Percentiles rank a stretch among this genome's conserved stretches.
phyloP scores from a whole-genome alignment of 2,329 filamentous ascomycete species.

The Teratosphaeria zuluensis region DNA sequence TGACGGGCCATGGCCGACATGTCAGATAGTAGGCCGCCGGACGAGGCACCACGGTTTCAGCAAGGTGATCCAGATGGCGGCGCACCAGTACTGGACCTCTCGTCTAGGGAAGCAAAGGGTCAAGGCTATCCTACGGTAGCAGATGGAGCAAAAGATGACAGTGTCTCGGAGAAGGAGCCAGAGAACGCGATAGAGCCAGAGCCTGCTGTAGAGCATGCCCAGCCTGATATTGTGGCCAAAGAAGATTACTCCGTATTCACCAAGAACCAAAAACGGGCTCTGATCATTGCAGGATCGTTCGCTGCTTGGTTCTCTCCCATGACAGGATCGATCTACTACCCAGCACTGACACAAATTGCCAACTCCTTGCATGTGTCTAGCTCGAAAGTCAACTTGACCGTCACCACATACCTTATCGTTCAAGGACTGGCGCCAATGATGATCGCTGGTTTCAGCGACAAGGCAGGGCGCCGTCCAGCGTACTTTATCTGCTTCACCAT shows the following conservation, averaged over 20 bases:
- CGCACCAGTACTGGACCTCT: not conserved
- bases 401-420: conserved; percentile 37
- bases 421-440: conserved; percentile 26
- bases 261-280: conserved; percentile 19
- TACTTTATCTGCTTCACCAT: conserved; percentile 24
- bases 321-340: conserved; percentile 29
- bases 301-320: conserved; percentile 23
- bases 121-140: not conserved
- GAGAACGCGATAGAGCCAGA: not conserved
- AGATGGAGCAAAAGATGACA: not conserved
- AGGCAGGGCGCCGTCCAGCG: conserved; percentile 23
- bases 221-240: conserved; percentile 5
- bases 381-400: conserved; percentile 27
- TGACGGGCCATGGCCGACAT: not conserved
- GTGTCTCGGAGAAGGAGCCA: not conserved
- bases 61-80: conserved; percentile 1
- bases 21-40: not conserved
- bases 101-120: not conserved
- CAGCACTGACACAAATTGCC: conserved; percentile 12
- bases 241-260: conserved; percentile 25
- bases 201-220: not conserved
- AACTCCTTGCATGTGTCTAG: conserved; percentile 17
- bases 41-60: not conserved
- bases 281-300: conserved; percentile 20
- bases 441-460: conserved; percentile 22